Conservation (phyloP, 768 basidiomycete species). For the Mycena pura region DNA sequence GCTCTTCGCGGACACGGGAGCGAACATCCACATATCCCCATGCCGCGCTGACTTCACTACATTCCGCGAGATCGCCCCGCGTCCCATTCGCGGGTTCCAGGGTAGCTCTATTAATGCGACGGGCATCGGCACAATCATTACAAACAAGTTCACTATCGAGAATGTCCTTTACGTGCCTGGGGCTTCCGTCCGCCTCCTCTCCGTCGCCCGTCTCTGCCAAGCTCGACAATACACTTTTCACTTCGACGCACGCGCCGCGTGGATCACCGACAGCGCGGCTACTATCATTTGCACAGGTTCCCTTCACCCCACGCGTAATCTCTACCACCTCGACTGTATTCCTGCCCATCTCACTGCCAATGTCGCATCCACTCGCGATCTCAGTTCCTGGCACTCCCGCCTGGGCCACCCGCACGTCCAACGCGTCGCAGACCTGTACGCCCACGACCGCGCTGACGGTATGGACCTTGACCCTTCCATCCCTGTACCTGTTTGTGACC, state of each 20-base stretch:
- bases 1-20: neutral
- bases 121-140: conserved; percentile 5
- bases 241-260: too few relatives aligned
- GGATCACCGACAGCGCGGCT: neutral
- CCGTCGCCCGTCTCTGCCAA: conserved; percentile 1
- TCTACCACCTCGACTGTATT: neutral
- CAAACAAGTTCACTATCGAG: neutral
- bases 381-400: too few relatives aligned
- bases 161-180: conserved; percentile 5
- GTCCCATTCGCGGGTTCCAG: neutral
- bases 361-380: neutral
- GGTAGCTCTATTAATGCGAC: neutral
- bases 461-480: conserved; percentile 12
- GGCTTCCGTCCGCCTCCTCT: neutral
- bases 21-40: neutral
- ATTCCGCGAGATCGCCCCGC: neutral
- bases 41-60: neutral
- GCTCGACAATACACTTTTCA: too few relatives aligned
- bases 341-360: neutral
- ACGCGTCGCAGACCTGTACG: neutral
- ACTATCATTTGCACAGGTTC: neutral
- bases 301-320: neutral
- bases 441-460: neutral
- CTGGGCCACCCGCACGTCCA: conserved; percentile 10
- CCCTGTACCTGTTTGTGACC: conserved; percentile 3